phyloP scores from a whole-genome alignment of 345 rosid species.

The Bretschneidera sinensis region DNA sequence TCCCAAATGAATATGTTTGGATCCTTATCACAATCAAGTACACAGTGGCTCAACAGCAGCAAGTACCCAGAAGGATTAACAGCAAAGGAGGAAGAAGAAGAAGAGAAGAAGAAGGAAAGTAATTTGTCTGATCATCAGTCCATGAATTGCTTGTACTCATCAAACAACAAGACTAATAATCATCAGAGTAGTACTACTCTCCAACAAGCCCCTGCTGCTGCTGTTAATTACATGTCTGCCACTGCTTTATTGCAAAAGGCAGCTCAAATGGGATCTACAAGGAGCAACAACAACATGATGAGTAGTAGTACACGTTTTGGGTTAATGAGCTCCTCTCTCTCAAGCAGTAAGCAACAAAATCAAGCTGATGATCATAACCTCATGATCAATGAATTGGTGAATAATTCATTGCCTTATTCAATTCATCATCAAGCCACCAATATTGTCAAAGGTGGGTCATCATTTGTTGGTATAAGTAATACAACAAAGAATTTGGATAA shows the following conservation, averaged over 20 bases:
- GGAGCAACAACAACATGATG: constrained; percentile 31
- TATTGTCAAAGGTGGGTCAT: constrained; percentile 2
- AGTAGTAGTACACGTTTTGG: constrained; percentile 18
- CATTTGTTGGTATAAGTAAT: not conserved
- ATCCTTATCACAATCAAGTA: constrained; percentile 22
- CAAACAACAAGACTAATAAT: constrained; percentile 16
- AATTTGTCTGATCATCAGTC: too few relatives aligned
- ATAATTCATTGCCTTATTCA: constrained; percentile 13
- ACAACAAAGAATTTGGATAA: not conserved
- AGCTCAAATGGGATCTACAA: constrained; percentile 81
- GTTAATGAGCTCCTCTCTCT: constrained; percentile 22
- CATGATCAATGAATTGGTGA: constrained; percentile 11
- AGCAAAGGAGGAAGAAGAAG: constrained; percentile 15
- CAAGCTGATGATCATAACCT: constrained; percentile 9
- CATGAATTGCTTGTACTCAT: too few relatives aligned
- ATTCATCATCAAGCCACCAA: constrained; percentile 11
- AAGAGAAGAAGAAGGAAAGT: constrained; percentile 33
- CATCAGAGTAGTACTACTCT: constrained; percentile 7
- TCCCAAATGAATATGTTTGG: constrained; percentile 25
- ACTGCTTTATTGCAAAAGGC: constrained; percentile 86
- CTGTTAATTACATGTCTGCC: constrained; percentile 83
- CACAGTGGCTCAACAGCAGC: constrained; percentile 28
- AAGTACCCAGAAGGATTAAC: constrained; percentile 27
- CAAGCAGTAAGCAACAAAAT: not conserved
- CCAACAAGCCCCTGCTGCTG: constrained; percentile 17